Conservation (phyloP, 176 grass and related monocot species). For the Bothriochloa decipiens region DNA sequence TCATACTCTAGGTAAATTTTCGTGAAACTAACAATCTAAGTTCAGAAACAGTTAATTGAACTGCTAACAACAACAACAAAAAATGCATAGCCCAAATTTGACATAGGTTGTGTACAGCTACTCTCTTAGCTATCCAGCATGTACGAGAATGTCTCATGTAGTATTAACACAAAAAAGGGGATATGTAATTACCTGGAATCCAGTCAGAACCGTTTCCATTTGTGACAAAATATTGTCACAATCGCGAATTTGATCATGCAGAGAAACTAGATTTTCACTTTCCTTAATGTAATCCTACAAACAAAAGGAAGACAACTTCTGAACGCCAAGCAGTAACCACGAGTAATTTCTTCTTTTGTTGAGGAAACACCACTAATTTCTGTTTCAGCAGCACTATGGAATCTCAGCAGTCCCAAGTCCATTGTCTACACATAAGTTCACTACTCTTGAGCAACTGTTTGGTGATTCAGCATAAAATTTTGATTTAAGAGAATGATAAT, state of each 20-base stretch:
- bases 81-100: not conserved
- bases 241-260: slow-evolving; percentile 94
- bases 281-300: slow-evolving; percentile 97
- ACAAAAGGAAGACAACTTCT: slow-evolving; percentile 28
- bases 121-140: slow-evolving; percentile 35
- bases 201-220: slow-evolving; percentile 91
- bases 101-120: not conserved
- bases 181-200: slow-evolving; percentile 87
- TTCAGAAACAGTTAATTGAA: slow-evolving; percentile 3
- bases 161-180: slow-evolving; percentile 14
- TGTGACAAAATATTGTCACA: slow-evolving; percentile 97
- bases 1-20: not conserved
- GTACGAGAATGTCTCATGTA: slow-evolving; percentile 14
- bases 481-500: not conserved
- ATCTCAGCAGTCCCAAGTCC: not conserved
- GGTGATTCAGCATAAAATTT: not conserved
- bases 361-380: too few relatives aligned
- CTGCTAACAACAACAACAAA: not conserved
- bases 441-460: not conserved
- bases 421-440: slow-evolving; percentile 12
- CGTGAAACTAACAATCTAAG: slow-evolving; percentile 18
- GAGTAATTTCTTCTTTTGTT: not conserved
- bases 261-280: slow-evolving; percentile 85
- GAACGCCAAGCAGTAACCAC: slow-evolving; percentile 15
- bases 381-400: slow-evolving; percentile 1